Base-by-base conservation (phyloP, 2,329 filamentous ascomycete species). In the Scedosporium apiospermum region DNA sequence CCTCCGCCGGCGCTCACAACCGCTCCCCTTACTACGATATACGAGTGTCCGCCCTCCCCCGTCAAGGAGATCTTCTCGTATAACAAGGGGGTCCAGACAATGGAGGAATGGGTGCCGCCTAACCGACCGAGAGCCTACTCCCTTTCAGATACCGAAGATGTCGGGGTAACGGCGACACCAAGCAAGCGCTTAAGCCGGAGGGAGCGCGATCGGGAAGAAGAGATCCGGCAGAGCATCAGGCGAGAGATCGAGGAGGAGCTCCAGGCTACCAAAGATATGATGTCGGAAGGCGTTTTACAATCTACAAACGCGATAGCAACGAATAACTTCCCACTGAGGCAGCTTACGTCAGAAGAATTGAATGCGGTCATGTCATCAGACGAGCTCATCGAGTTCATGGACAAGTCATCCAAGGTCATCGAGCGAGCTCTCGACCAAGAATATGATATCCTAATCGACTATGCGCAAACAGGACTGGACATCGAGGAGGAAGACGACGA, bases 391-490 rank as follows among this genome's bases (percentile, higher is more conserved):
- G 91, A 96, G 68, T 99, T 99, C 71, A 86, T 99, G 34, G 95
- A 99, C 70, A 86, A 91, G 68, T 97, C 93, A 23, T 96, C 91
- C 63, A 99, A 98, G 75, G 93, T 99, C 58, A 93, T 99, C 68
- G 95, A 99, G 77, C 86, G 95, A 70, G 93, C 95, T 4, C 78
- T 99, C 66, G 95, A 98, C 70, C 89, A 96, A 71, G 91, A 97
- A 70, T 99, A 98, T 73, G 95, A 99, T 73, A 91, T 99, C 65
- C 80, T 99, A 65, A 92, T 91, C 64, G 93, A 99, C 76, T 99
- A 99, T 75, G 91, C 92, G 46, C 80, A 96, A 46, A 89, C 90
- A 64, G 89, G 89, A 5, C 80, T 89, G 64, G 88, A 88, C 62
- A 77, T 87, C 10, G 84, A 95, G 49, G 91, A 96, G 57, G 92